phyloP scores from a whole-genome alignment of 306 rosid genomes.

The Begonia loranthoides region DNA sequence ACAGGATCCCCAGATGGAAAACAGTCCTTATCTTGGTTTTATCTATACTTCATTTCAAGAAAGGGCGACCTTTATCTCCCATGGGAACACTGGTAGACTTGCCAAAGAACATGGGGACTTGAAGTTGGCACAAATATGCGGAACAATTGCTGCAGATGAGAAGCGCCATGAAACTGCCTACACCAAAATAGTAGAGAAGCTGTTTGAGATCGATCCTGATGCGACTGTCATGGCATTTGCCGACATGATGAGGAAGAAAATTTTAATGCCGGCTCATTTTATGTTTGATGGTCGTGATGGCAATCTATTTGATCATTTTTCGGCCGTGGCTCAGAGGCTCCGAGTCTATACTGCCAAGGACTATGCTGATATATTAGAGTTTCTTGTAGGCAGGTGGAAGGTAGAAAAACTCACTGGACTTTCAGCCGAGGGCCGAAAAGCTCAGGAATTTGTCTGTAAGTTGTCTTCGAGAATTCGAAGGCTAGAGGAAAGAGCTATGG shows the following conservation, averaged over 20 bases:
- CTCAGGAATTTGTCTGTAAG: slow-evolving; percentile 73
- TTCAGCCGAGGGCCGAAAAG: slow-evolving; percentile 61
- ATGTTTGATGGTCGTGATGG: slow-evolving; percentile 81
- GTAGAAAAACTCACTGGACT: slow-evolving; percentile 56
- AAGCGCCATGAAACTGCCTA: slow-evolving; percentile 90
- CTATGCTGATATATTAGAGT: slow-evolving; percentile 83
- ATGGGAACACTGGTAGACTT: slow-evolving; percentile 87
- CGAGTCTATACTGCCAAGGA: slow-evolving; percentile 85
- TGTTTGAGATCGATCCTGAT: slow-evolving; percentile 76
- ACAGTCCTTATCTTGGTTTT: slow-evolving; percentile 83
- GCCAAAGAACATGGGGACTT: slow-evolving; percentile 76
- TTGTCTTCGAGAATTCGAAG: slow-evolving; percentile 70
- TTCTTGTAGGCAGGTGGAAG: slow-evolving; percentile 79
- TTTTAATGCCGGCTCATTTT: slow-evolving; percentile 83
- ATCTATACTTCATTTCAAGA: slow-evolving; percentile 89
- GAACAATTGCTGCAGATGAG: slow-evolving; percentile 80
- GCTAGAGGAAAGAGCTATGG: slow-evolving; percentile 76
- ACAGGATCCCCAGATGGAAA: slow-evolving; percentile 82
- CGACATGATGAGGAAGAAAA: slow-evolving; percentile 95
- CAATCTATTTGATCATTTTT: slow-evolving; percentile 59
- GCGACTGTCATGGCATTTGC: slow-evolving; percentile 62
- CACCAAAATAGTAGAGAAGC: slow-evolving; percentile 79
- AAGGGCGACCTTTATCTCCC: slow-evolving; percentile 85
- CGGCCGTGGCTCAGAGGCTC: slow-evolving; percentile 69
- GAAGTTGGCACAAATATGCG: slow-evolving; percentile 82